Evolutionary conservation across 2,329 filamentous ascomycete genomes (phyloP).

Genomic region (Microascus cirrosus): DNA sequence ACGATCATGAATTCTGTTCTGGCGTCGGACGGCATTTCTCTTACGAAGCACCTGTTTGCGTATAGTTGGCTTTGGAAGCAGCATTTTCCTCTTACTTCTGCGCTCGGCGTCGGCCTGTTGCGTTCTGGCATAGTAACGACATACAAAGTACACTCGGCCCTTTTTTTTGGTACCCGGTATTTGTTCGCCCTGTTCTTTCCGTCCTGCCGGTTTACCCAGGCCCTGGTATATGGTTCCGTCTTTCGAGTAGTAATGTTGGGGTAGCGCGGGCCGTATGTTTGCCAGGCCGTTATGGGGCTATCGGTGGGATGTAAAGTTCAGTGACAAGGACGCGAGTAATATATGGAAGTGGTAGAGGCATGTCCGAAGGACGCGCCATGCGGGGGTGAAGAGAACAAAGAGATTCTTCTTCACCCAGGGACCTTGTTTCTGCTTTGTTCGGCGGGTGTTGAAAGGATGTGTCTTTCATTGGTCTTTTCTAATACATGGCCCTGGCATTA

Average conservation of each 20-base stretch:
- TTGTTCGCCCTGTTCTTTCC: neutral
- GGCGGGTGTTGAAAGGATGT: neutral
- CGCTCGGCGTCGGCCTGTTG: neutral
- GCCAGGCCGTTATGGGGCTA: too few relatives aligned
- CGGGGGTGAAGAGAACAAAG: neutral
- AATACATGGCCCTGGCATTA: too few relatives aligned
- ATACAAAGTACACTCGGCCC: neutral
- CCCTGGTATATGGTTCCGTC: neutral
- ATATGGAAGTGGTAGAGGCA: neutral
- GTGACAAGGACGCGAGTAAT: neutral
- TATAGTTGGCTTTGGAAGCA: neutral
- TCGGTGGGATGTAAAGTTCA: neutral
- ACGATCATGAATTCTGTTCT: conserved; percentile 5
- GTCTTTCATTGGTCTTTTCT: neutral
- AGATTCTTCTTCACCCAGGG: too few relatives aligned
- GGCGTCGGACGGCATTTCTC: conserved; percentile 4
- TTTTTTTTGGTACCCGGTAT: neutral
- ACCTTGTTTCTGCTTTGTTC: neutral
- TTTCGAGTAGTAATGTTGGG: neutral
- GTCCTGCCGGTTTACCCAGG: neutral
- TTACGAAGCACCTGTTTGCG: neutral
- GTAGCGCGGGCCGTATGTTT: neutral
- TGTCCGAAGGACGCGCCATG: neutral
- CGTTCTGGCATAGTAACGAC: neutral
- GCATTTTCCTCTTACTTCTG: neutral